Evolutionary conservation across 2,329 filamentous ascomycete species (phyloP), one percentile per base, ranked within the genome.

Genomic region (Albifimbria verrucaria): DNA sequence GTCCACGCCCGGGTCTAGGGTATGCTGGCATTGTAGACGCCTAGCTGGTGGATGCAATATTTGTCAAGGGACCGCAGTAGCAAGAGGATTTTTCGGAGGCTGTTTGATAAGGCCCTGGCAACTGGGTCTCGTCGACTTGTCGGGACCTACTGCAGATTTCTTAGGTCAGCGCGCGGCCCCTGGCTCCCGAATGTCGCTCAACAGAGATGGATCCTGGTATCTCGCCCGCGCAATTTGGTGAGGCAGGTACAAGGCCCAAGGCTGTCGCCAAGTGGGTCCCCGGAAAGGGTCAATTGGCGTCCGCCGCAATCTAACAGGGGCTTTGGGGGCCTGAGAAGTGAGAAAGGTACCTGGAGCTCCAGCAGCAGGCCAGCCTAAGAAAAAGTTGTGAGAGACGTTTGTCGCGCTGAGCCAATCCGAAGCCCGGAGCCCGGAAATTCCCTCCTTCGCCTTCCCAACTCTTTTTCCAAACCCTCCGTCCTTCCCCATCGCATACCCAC

Each of bases 311-410:
- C 32, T 39, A 39, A 39, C 32, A n/a, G 32, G 32, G 32, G 32
- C 32, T 39, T 39, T 39, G 32, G 32, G 32, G 32, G 32, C 18
- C 32, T 39, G 7, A 17, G 32, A 39, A n/a, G 12, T 5, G 32
- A n/a, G 15, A 39, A 12, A 12, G 15, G 32, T 39, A 39, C 32
- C 32, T 39, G 32, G 32, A 39, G 32, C 32, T 39, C 32, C 32
- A 39, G 32, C 32, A n/a, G 18, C 12, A 39, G n/a, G 15, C 32
- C 32, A 39, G 32, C 32, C 32, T 39, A 52, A 51, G 56, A 52
- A 58, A 58, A 59, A 53, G 50, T 52, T 53, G 32, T 50, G 50
- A 48, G 25, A 22, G 51, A 36, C 47, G 28, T 49, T 52, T 49
- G 47, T 54, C 39, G 26, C 48, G 48, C 48, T 50, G 18, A 22